Base-by-base conservation (phyloP, 192 early-diverging fungal genomes). In the Entomortierella chlamydospora region DNA sequence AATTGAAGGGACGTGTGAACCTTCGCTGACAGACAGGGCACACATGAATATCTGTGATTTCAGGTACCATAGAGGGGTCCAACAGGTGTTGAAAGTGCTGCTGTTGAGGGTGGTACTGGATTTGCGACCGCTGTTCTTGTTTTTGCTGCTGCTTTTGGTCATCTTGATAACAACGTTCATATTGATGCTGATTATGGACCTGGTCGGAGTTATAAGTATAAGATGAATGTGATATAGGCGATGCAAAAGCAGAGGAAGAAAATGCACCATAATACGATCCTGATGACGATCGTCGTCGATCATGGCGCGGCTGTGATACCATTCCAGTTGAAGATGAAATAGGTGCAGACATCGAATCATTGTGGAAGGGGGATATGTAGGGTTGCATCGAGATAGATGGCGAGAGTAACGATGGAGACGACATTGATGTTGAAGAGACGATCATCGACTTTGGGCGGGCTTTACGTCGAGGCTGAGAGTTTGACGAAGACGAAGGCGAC, bases 1-100 rank as follows among this genome's bases (percentile, higher is more conserved):
- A 83, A 57, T 94, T 93, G 73, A 93, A 93, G 53, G 88, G 90
- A 11, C 91, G 83, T 55, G 89, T 90, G 71, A 94, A 94, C 10
- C 73, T 60, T 5, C 73, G 59, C 30, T 68, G 66, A 22, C 73
- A 78, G n/a, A 78, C 73, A 8, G 73, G 73, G 20, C 73, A 78
- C 25, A 68, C 66, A 41, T 78, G 73, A 30, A 58, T 78, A 55
- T 78, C 73, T 12, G 59, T 78, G 23, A 78, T 78, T 61, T 64
- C 61, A 34, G 73, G 73, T 1, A 78, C 67, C 56, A 57, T 55
- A 5, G 62, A 45, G 0, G 73, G 73, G 29, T 78, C 73, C 7
- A 78, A 61, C 18, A 78, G 31, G 59, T 76, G 73, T 39, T 67
- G 65, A 26, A 76, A 23, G 33, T 76, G 39, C 9, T 68, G 73